phyloP scores from a whole-genome alignment of 78 protist species.

The Dictyostelium brefeldianum region DNA sequence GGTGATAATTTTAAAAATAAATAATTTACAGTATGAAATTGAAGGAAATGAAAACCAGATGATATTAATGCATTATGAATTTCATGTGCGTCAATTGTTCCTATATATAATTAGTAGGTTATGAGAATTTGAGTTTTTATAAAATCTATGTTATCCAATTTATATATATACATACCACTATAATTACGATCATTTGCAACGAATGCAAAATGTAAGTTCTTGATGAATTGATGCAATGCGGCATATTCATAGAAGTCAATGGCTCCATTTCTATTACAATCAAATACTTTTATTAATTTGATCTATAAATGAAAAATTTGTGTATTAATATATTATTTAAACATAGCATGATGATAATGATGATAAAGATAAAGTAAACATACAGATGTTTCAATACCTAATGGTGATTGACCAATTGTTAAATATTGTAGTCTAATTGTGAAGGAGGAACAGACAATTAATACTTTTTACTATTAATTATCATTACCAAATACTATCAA shows the following conservation, averaged over 20 bases:
- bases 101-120: not conserved
- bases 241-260: constrained; percentile 73
- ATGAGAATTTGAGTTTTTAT: too few species aligned
- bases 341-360: not conserved
- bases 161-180: not conserved
- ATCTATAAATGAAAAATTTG: too few species aligned
- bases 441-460: too few species aligned
- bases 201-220: constrained; percentile 8
- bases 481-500: not conserved
- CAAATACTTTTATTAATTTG: constrained; percentile 54
- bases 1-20: constrained; percentile 40
- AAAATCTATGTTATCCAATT: too few species aligned
- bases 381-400: constrained; percentile 65
- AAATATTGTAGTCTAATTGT: constrained; percentile 17
- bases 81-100: constrained; percentile 58
- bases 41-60: constrained; percentile 27
- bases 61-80: constrained; percentile 21
- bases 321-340: too few species aligned
- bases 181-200: constrained; percentile 48
- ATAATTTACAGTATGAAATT: constrained; percentile 44
- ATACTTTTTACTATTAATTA: not conserved
- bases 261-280: constrained; percentile 27
- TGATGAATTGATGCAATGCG: constrained; percentile 42
- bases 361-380: not conserved
- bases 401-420: constrained; percentile 37